Evolutionary conservation across 2,329 filamentous ascomycete species (phyloP).

Genomic region (Penicillium sp.): DNA sequence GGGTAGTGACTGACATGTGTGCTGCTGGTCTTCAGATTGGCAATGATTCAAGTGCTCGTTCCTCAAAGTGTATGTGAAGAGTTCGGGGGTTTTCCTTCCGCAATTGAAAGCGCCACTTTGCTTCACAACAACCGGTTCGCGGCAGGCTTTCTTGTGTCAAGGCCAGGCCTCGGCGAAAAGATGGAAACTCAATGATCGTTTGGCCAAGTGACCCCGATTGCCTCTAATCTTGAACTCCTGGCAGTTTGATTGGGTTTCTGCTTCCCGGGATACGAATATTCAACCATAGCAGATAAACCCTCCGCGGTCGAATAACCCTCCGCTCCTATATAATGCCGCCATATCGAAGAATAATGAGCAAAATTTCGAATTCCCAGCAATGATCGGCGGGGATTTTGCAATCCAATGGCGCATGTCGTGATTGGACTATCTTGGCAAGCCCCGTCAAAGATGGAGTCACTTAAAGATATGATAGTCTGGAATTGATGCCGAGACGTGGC

Average conservation of each 20-base stretch:
- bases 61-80: background rate
- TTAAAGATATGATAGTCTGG: background rate
- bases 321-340: background rate
- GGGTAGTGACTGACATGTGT: too few species aligned
- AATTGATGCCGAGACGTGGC: background rate
- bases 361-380: background rate
- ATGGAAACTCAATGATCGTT: background rate
- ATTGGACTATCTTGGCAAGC: conserved; percentile 27
- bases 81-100: background rate
- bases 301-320: background rate
- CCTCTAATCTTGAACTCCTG: background rate
- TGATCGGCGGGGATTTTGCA: background rate
- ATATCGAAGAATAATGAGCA: background rate
- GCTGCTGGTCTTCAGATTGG: too few species aligned
- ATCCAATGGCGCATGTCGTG: conserved; percentile 22
- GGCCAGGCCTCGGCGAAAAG: background rate
- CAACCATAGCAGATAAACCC: background rate
- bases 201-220: background rate
- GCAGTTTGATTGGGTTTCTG: background rate
- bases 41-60: background rate
- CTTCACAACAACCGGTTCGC: background rate
- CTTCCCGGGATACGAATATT: background rate
- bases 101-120: background rate
- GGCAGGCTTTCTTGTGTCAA: background rate
- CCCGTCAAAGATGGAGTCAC: background rate